Base-by-base conservation (phyloP, 2,329 filamentous ascomycete species). In the Pseudogymnoascus sp. region DNA sequence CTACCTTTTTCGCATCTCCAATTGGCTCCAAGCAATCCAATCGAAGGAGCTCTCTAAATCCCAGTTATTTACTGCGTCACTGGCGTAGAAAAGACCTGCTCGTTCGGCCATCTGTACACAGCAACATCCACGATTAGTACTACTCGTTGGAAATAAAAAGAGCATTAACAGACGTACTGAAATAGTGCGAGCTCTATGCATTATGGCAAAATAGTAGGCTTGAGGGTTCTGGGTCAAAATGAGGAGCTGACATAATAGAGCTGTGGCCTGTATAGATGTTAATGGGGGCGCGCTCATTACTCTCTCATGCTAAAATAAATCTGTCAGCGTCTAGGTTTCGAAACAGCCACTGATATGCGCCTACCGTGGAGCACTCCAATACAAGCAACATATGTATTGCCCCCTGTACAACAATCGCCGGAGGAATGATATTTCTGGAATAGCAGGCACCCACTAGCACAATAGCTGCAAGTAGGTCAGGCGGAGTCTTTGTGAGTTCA, bases 301-400 rank as follows among this genome's bases (percentile, higher is more conserved):
- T 50, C 44, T 28, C 1, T 50, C 44, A 8, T 50, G 44, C 44
- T 50, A 28, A 50, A 50, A 28, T 17, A 28, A 50, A 11, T 15
- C 23, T 28, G 23, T 50, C 23, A 50, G 23, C 44, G 21, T n/a
- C 21, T 28, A 50, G 1, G 23, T 28, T 17, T 15, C 23, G 1
- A 28, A 50, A 50, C 15, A 28, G 8, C 7, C 44, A 17, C 15
- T 28, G 44, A 23, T 2, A 17, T 9, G 15, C 15, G 23, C 44
- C 17, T 28, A 50, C 44, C 44, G 44, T 10, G 23, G 44, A 50
- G 23, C 44, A 50, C 23, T 50, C 44, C 3, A 50, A 28, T 50
- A 50, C 44, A 50, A 50, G 44, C 23, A 50, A 23, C 44, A 50
- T 50, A 50, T 50, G 44, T 50, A 50, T 50, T 50, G 44, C 44